Base-by-base conservation (phyloP, 2,329 filamentous ascomycete species). In the Ceratocystis eucalypticola region DNA sequence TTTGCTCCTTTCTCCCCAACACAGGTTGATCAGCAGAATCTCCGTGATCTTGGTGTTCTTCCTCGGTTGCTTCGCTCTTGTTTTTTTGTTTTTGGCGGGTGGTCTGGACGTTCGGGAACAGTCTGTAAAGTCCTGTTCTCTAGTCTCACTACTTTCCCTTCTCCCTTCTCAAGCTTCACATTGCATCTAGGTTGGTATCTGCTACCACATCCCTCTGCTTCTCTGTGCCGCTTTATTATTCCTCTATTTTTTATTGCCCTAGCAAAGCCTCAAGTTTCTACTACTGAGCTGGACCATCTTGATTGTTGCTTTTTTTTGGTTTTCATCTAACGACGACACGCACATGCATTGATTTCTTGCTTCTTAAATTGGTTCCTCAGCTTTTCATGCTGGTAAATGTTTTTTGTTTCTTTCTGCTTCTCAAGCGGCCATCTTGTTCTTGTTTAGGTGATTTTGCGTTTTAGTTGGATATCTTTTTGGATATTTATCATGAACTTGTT, bases 261-360 rank as follows among this genome's bases (percentile, higher is more conserved):
- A 12, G 30, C 20, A 57, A 22, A 37, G 33, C 17, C n/a, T 59
- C 10, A 33, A 41, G 33, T 17, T 59, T 55, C 17, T 41, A 41
- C 28, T 20, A 30, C 12, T 22, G 28, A 46, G 46, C 17, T 46
- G 10, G 20, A 22, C 46, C 17, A 46, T 55, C 22, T 63, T n/a
- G 20, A 3, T 45, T 37, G n/a, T 41, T 28, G 15, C 28, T 65
- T 55, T 62, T 25, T 53, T 12, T 12, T 63, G 15, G 37, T 50
- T 59, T 59, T 48, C 2, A 48, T 61, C n/a, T 48, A 44, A 50
- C 46, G 61, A 63, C 41, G 61, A 63, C 61, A 63, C 61, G 61
- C 41, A 63, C 59, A 44, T 37, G 33, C 30, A 6, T 22, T 41
- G 17, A 46, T 62, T 69, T 64, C 45, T 53, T 48, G 68, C 64